Evolutionary conservation across 108 stramenopile species (phyloP).

Genomic region (Pseudonitzschia multistriata): DNA sequence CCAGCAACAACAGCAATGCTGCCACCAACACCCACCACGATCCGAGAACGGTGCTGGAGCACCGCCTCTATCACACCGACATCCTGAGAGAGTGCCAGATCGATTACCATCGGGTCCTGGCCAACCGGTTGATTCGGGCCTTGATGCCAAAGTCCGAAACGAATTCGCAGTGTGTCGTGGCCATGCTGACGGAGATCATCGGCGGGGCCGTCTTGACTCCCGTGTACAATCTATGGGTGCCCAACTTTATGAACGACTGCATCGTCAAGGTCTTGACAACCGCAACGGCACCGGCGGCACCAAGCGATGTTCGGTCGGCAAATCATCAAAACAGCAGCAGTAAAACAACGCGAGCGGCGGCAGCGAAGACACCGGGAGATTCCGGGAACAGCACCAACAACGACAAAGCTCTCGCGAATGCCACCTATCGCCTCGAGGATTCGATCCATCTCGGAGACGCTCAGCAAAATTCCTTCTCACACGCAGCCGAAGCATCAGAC

Average conservation of each 20-base stretch:
- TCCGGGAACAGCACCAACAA: not conserved
- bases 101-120: constrained; percentile 81
- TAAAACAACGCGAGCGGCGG: not conserved
- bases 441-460: not conserved
- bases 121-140: constrained; percentile 58
- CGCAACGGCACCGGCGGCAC: not conserved
- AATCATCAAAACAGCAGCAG: not conserved
- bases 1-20: not conserved
- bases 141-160: constrained; percentile 60
- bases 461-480: too few relatives aligned
- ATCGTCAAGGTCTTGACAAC: constrained; percentile 36
- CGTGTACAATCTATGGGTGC: constrained; percentile 67
- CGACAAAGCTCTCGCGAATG: not conserved
- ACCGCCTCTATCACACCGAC: constrained; percentile 57
- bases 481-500: too few relatives aligned
- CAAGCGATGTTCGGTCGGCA: too few relatives aligned
- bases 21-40: constrained; percentile 26
- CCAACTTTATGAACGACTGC: constrained; percentile 69
- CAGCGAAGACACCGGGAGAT: too few relatives aligned
- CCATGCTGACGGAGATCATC: constrained; percentile 71
- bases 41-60: constrained; percentile 57
- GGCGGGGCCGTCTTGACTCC: constrained; percentile 59
- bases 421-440: constrained; percentile 1
- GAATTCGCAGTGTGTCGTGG: constrained; percentile 54
- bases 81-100: constrained; percentile 74